A percentile compares a stretch with the other conserved stretches of the same genome.
phyloP scores from a whole-genome alignment of 208 protist species.

The Angomonas deanei region DNA sequence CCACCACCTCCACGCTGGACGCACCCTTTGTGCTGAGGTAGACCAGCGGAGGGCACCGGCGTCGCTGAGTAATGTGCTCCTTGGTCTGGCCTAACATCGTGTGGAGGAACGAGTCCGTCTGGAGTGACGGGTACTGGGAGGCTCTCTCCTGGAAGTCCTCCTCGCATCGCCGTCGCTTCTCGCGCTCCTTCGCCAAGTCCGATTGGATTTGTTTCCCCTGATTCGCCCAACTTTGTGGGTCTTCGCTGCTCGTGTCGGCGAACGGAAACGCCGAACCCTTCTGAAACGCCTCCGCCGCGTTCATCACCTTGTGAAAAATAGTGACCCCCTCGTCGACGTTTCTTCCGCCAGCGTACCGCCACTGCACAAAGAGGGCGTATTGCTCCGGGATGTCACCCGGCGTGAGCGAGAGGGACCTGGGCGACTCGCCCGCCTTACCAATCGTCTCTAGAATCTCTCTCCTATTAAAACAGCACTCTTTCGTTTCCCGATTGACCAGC shows the following conservation, averaged over 20 bases:
- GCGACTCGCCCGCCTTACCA: neutral
- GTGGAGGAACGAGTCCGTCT: neutral
- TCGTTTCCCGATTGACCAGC: constrained; percentile 28
- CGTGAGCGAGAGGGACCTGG: constrained; percentile 10
- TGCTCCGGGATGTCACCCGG: constrained; percentile 19
- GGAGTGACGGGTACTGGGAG: no score
- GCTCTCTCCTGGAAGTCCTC: neutral
- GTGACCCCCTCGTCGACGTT: constrained; percentile 16
- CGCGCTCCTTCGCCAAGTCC: no score
- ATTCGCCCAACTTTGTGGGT: no score
- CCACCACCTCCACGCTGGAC: constrained; percentile 1
- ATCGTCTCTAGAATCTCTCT: neutral
- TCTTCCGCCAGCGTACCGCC: constrained; percentile 29
- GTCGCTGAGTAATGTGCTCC: constrained; percentile 2
- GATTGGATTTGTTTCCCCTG: no score
- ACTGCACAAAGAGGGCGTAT: constrained; percentile 56
- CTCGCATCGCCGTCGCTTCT: neutral
- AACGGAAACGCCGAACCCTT: constrained; percentile 26
- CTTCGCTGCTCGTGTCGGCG: neutral
- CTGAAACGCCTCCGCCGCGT: constrained; percentile 15
- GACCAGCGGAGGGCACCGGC: constrained; percentile 43
- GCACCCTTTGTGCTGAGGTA: constrained; percentile 22
- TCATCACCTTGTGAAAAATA: constrained; percentile 41
- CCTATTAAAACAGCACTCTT: constrained; percentile 9
- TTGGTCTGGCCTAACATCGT: neutral